phyloP scores from a whole-genome alignment of 148 eudicot genomes.

The Dianthus caryophyllus region DNA sequence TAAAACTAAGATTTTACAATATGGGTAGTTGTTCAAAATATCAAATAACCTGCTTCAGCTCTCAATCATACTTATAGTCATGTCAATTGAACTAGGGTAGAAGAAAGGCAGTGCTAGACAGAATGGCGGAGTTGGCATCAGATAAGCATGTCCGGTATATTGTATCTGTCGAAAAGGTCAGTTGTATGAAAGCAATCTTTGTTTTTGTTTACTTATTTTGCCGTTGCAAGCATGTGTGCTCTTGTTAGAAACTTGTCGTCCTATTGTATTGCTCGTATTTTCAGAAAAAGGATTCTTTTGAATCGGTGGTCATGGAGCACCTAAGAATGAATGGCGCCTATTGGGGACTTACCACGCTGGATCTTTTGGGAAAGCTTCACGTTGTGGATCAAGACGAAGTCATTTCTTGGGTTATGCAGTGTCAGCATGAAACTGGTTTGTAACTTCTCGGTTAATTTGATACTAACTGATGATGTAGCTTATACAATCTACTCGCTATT shows the following conservation, averaged over 20 bases:
- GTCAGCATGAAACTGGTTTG: constrained; percentile 95
- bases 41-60: not conserved
- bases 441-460: not conserved
- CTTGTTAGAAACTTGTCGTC: not conserved
- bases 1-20: no score
- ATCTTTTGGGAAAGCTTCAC: constrained; percentile 75
- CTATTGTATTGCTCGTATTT: not conserved
- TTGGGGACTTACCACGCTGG: constrained; percentile 90
- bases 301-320: constrained; percentile 83
- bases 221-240: not conserved
- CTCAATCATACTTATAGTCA: not conserved
- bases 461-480: not conserved
- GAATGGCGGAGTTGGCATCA: constrained; percentile 28
- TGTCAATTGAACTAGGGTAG: not conserved
- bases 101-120: not conserved
- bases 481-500: no score
- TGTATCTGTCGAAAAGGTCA: constrained; percentile 68
- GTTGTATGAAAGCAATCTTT: not conserved
- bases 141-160: constrained; percentile 71
- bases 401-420: constrained; percentile 83
- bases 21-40: not conserved
- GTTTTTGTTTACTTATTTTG: not conserved
- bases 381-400: constrained; percentile 66
- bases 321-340: constrained; percentile 86
- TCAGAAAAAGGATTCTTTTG: constrained; percentile 71